Evolutionary conservation across 805 yeast species (phyloP), one percentile per base, ranked within the genome.

Genomic region (Yamadazyma olivae): DNA sequence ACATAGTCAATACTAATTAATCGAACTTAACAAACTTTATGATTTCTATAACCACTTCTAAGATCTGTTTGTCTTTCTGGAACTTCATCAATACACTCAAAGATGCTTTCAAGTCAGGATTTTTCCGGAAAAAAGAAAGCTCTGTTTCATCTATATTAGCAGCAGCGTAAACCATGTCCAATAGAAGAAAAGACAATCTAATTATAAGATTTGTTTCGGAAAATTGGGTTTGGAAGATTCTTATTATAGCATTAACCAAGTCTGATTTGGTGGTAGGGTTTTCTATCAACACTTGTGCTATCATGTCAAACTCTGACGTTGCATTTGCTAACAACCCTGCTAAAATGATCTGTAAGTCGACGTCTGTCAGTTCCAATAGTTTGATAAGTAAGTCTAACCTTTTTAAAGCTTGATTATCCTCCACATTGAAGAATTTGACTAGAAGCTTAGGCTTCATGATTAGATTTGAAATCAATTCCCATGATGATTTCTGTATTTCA

Each of bases 391-490:
- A 36, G 2, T 47, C 42, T 24, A 66, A 49, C 34, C 71, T 41
- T 19, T 51, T 56, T 19, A 23, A n/a, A 30, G 61, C 53, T 17
- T 51, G 61, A 3, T 40, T 18, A 32, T 49, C 51, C 8, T 62
- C 71, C 12, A 76, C 63, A 46, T 81, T 78, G 61, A 83, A 83
- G 46, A 83, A 71, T 41, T 76, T 75, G 1, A 76, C 79, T 22
- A 77, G 56, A 50, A 64, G 37, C 5, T 41, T 30, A 1, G 72
- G 71, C 18, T 54, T 57, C 25, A 38, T 61, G 50, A 79, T 70
- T 31, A 83, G 53, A 51, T 84, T 84, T 40, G 83, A 74, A 7
- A 82, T 54, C 13, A 84, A 67, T 49, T 84, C 89, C 56, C 83
- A 64, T 0, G 80, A 46, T 0, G 86, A 77, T 33, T 75, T 62